phyloP scores from a whole-genome alignment of 805 yeast genomes.

The Myxozyma udenii region DNA sequence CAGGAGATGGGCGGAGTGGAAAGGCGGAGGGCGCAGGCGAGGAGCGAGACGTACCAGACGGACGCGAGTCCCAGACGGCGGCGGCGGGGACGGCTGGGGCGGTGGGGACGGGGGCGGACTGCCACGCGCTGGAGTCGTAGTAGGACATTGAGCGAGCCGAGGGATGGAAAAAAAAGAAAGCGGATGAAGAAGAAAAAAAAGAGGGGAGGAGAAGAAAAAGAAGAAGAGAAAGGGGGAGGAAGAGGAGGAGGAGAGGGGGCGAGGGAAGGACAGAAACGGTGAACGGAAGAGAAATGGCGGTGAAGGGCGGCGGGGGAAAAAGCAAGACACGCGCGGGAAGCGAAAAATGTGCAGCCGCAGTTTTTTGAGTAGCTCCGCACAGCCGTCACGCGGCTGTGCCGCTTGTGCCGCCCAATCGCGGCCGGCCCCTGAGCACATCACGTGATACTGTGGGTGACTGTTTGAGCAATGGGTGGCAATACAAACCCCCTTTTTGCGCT shows the following conservation, averaged over 20 bases:
- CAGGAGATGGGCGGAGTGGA: not conserved
- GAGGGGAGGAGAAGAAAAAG: not conserved
- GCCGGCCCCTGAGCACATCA: no score
- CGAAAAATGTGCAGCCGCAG: not conserved
- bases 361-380: no score
- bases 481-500: no score
- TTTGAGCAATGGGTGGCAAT: no score
- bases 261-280: not conserved
- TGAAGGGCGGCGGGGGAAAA: not conserved
- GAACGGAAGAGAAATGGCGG: not conserved
- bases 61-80: slow-evolving; percentile 27
- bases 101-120: slow-evolving; percentile 14
- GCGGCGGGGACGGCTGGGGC: slow-evolving; percentile 14
- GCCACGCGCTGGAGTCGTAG: slow-evolving; percentile 31
- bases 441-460: no score
- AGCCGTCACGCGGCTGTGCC: no score
- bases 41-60: slow-evolving; percentile 4
- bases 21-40: not conserved
- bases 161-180: not conserved
- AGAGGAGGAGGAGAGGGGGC: not conserved
- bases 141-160: slow-evolving; percentile 21
- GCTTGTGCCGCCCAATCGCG: no score
- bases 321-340: not conserved
- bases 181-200: not conserved
- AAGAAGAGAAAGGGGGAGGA: not conserved